Evolutionary conservation across 768 basidiomycete genomes (phyloP).

Genomic region (Suillus clintonianus): DNA sequence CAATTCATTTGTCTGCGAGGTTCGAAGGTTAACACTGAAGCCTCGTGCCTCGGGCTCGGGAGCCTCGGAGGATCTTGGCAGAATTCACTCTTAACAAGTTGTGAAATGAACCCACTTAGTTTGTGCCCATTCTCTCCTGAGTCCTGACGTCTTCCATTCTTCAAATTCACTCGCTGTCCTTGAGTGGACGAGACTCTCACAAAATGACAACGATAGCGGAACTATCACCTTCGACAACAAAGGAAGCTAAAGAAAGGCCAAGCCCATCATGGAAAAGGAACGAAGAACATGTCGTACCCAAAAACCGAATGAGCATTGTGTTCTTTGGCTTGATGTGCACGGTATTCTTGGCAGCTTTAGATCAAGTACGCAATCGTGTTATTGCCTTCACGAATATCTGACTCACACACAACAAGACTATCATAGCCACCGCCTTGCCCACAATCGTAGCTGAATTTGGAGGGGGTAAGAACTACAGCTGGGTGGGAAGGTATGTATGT

Average conservation of each 20-base stretch:
- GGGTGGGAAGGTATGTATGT: conserved; percentile 45
- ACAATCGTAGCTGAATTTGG: conserved; percentile 49
- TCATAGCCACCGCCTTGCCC: conserved; percentile 51
- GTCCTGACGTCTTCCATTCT: background rate
- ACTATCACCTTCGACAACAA: background rate
- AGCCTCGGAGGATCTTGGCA: background rate
- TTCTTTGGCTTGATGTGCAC: conserved; percentile 46
- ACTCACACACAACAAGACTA: conserved; percentile 30
- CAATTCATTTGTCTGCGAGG: background rate
- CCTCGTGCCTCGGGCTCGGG: background rate
- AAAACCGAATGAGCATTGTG: conserved; percentile 43
- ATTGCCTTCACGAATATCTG: background rate
- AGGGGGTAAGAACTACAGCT: conserved; percentile 47
- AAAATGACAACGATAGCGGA: background rate
- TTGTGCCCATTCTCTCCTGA: background rate
- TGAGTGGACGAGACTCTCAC: background rate
- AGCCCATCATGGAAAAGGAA: conserved; percentile 37
- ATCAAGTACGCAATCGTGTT: conserved; percentile 34
- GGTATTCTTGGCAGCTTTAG: conserved; percentile 48
- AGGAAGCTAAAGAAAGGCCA: conserved; percentile 18
- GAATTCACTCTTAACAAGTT: background rate
- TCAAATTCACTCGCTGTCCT: background rate
- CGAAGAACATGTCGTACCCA: conserved; percentile 45
- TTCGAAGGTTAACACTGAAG: background rate
- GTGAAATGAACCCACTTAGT: background rate